Evolutionary conservation across 371 early-diverging fungal genomes (phyloP), one percentile per base, ranked within the genome.

Genomic region (Mortierella sp.): DNA sequence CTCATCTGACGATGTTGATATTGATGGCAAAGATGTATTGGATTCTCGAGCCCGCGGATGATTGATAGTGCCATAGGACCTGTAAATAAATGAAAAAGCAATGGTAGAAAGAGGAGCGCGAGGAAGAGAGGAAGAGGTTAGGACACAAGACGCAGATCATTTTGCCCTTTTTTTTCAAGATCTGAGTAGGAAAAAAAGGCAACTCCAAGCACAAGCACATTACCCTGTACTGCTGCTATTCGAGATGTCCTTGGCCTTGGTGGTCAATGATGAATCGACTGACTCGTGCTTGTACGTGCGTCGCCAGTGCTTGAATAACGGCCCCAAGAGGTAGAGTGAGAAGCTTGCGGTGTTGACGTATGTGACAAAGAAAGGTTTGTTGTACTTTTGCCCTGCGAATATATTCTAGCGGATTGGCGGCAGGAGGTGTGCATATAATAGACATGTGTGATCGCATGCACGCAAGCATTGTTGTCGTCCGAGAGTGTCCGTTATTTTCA

Each of bases 331-430:
- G 56, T 94, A 92, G 27, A 93, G 67, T n/a, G 93, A 88, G 72
- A 93, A 93, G 0, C 91, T 84, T 9, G 88, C 87, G 3, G 93
- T 92, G 73, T 92, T 93, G 52, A 92, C 51, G 79, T 92, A 94
- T 9, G 94, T 94, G 46, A 94, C 78, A 32, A 92, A 82, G 70
- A 93, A 93, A 0, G 94, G 93, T 50, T 88, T 89, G 80, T 90
- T 87, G 79, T 86, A 94, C 43, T 85, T 70, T 47, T 84, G 82
- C 50, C 87, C 89, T 23, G 86, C 87, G 82, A 92, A 91, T 26
- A 91, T 83, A 78, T 84, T 89, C 90, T 90, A 59, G 15, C 23
- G 26, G n/a, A 27, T n/a, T 6, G 31, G n/a, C 27, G 19, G 6
- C 14, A 24, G 26, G 37, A n/a, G 8, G 15, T 39, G 15, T 44